Conservation (phyloP, 495 filamentous ascomycete species). For the Neurospora discreta region DNA sequence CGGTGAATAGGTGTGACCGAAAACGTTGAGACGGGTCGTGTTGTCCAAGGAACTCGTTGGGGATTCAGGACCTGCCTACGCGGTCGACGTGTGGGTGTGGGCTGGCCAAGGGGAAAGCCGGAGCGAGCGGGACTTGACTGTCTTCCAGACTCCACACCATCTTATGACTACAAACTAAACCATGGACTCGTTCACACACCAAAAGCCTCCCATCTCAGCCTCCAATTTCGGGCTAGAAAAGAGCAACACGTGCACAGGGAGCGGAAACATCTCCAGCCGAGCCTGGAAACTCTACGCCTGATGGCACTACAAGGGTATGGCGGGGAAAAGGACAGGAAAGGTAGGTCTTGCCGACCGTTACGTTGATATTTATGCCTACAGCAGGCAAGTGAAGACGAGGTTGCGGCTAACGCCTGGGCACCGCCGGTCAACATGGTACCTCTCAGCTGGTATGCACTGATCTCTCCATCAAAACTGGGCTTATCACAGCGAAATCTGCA, state of each 20-base stretch:
- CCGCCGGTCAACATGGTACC: not conserved
- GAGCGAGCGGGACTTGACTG: too few species aligned
- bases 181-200: not conserved
- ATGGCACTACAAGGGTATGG: not conserved
- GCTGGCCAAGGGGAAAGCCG: too few species aligned
- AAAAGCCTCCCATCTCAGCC: not conserved
- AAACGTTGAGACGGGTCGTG: not conserved
- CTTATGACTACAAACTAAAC: not conserved
- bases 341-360: not conserved
- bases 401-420: not conserved
- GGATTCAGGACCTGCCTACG: slow-evolving; percentile 1
- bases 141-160: too few species aligned
- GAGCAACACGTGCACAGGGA: not conserved
- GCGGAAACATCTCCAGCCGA: not conserved
- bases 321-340: not conserved
- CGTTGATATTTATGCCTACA: not conserved
- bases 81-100: slow-evolving; percentile 8
- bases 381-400: not conserved
- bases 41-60: not conserved
- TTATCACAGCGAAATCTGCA: not conserved
- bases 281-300: not conserved
- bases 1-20: not conserved
- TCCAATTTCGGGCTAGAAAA: not conserved
- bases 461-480: not conserved
- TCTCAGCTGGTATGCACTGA: not conserved